Evolutionary conservation across 352 stramenopile species (phyloP), one percentile per base, ranked within the genome.

Genomic region (Plasmopara viticola): DNA sequence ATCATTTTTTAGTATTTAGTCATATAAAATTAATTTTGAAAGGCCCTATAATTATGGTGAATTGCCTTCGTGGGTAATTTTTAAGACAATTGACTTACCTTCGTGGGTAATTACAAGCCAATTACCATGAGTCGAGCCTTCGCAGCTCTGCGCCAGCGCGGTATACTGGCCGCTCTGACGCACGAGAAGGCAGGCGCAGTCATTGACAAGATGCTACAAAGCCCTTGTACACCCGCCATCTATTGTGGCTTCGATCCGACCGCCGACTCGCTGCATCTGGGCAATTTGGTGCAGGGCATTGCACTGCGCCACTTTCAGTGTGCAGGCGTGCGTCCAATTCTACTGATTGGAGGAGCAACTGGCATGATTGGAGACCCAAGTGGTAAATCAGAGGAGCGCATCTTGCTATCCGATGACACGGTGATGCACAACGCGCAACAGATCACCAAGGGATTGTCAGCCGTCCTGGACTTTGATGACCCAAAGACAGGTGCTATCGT

Each of bases 341-440:
- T 94, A 37, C 59, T 94, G 42, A 78, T 90, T 33, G 80, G 81
- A 9, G 89, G 89, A 35, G 87, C 87, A 34, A 97, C 90, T 7
- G 90, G 87, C 8, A 84, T 95, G 71, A 97, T 99, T 30, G 97
- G 97, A 33, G 97, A 99, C 73, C 97, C 97, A 17, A 99, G 95
- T 44, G 96, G 96, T 53, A 99, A 98, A 73, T 96, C 96, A 45
- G 94, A 98, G 70, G 92, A 97, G 62, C 87, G 97, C 39, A 75
- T 97, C 48, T 68, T 99, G 66, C 71, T 99, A 37, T 93, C 89
- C 15, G 91, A 98, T 50, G 90, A 97, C 12, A 75, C 79, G 28
- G 97, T 99, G 64, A 58, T 77, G 52, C 61, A 68, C 43, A 98
- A 98, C 66, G 88, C 87, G 15, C 65, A 75, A 28, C 87, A 92